A percentile compares a stretch with the other conserved stretches of the same genome.
Evolutionary conservation across 2,329 filamentous ascomycete genomes (phyloP).

Genomic region (Microdochium trichocladiopsis): DNA sequence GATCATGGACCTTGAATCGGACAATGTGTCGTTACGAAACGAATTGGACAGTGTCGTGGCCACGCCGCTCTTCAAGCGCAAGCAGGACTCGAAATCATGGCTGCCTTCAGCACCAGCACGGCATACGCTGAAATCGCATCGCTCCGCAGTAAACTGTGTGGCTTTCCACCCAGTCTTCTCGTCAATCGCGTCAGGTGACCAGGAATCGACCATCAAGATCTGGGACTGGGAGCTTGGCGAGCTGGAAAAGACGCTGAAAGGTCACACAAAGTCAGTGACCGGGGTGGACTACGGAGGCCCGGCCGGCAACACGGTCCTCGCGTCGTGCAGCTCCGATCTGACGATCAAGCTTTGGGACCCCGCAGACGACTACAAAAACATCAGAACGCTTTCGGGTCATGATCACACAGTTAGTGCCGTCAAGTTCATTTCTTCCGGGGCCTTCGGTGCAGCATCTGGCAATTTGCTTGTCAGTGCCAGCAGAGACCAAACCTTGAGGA

Average conservation of each 20-base stretch:
- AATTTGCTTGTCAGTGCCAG: conserved; percentile 84
- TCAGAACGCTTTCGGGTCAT: conserved; percentile 82
- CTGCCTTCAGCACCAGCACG: conserved; percentile 76
- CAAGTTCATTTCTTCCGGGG: conserved; percentile 79
- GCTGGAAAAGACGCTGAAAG: conserved; percentile 83
- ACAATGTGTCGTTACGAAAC: conserved; percentile 64
- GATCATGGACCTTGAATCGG: conserved; percentile 90
- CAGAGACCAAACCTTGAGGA: conserved; percentile 73
- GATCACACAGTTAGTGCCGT: conserved; percentile 88
- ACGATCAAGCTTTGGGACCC: conserved; percentile 97
- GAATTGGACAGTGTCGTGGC: conserved; percentile 82
- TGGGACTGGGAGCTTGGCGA: conserved; percentile 97
- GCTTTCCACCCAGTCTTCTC: conserved; percentile 92
- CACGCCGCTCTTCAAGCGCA: conserved; percentile 66
- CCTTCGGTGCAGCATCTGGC: conserved; percentile 68
- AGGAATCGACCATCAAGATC: conserved; percentile 91
- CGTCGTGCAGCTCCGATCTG: conserved; percentile 79
- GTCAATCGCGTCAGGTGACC: conserved; percentile 81
- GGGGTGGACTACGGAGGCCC: conserved; percentile 90
- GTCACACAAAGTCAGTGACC: conserved; percentile 81
- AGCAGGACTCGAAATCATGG: conserved; percentile 81
- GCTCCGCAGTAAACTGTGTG: conserved; percentile 74
- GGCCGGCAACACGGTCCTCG: conserved; percentile 69
- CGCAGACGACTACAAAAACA: conserved; percentile 89
- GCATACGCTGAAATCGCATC: conserved; percentile 78